phyloP scores from a whole-genome alignment of 306 rosid species.

The Oemleria cerasiformis region DNA sequence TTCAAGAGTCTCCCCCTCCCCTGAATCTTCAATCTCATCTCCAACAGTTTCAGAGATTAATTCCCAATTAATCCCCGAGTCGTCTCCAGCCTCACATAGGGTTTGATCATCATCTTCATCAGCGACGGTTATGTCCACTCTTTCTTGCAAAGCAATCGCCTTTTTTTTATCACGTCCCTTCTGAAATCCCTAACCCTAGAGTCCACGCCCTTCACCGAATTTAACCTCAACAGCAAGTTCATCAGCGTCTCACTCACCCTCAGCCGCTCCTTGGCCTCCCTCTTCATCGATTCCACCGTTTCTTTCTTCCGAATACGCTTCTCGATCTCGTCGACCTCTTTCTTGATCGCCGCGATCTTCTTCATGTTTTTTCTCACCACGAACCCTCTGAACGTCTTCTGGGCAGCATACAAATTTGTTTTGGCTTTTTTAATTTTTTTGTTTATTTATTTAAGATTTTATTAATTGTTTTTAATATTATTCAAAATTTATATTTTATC shows the following conservation, averaged over 20 bases:
- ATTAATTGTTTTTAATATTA: too few species aligned
- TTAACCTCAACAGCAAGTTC: constrained; percentile 63
- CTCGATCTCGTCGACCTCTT: constrained; percentile 46
- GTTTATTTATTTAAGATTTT: too few species aligned
- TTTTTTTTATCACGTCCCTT: constrained; percentile 50
- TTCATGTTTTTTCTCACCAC: constrained; percentile 56
- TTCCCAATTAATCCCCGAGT: background rate
- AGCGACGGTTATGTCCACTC: constrained; percentile 39
- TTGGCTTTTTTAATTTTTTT: too few species aligned
- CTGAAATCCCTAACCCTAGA: constrained; percentile 55
- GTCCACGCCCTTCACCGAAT: constrained; percentile 51
- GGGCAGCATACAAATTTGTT: too few species aligned
- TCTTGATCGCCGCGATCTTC: constrained; percentile 40
- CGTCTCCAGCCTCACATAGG: background rate
- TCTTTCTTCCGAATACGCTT: constrained; percentile 23
- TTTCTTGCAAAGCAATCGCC: constrained; percentile 63
- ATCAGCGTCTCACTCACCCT: constrained; percentile 53
- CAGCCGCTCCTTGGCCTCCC: constrained; percentile 48
- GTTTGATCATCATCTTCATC: background rate
- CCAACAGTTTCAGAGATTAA: constrained; percentile 9
- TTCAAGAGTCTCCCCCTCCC: too few species aligned
- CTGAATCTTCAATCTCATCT: too few species aligned
- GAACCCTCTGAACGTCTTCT: constrained; percentile 56
- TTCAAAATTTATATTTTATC: too few species aligned
- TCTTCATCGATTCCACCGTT: constrained; percentile 30